phyloP scores from a whole-genome alignment of 148 eudicot species.

The Rhododendron ferrugineum region DNA sequence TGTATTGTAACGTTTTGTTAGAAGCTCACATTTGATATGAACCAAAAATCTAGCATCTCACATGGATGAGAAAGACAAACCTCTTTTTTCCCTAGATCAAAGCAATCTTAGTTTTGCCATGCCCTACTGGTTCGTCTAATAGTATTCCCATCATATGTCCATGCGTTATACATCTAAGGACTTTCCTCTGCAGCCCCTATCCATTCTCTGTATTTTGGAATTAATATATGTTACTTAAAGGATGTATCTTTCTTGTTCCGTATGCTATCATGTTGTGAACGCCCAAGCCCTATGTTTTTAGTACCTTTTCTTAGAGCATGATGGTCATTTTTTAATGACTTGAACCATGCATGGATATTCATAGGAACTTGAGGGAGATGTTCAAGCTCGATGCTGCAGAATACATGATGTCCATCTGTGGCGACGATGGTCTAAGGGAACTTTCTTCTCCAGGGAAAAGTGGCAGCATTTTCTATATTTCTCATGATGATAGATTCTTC shows the following conservation, averaged over 20 bases:
- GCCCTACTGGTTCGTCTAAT: neutral
- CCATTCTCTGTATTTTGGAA: neutral
- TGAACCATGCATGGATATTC: neutral
- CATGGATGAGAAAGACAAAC: neutral
- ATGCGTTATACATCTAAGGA: neutral
- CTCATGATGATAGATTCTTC: conserved; percentile 88
- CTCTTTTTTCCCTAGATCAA: neutral
- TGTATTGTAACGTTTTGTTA: neutral
- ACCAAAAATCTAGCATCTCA: neutral
- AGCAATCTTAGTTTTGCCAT: neutral
- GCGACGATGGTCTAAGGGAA: conserved; percentile 87
- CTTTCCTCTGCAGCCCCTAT: neutral
- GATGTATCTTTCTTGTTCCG: neutral
- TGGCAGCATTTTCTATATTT: conserved; percentile 86
- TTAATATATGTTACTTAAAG: neutral
- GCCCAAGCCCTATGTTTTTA: neutral
- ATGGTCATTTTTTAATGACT: neutral
- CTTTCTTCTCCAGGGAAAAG: conserved; percentile 91
- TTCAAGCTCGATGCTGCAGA: conserved; percentile 96
- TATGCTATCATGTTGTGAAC: neutral
- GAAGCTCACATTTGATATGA: neutral
- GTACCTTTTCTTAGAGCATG: neutral
- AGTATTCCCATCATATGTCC: neutral
- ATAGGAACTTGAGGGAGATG: conserved; percentile 86
- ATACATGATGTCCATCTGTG: conserved; percentile 99